Base-by-base conservation (phyloP, 2,329 filamentous ascomycete species). In the Penicillium brevicompactum region DNA sequence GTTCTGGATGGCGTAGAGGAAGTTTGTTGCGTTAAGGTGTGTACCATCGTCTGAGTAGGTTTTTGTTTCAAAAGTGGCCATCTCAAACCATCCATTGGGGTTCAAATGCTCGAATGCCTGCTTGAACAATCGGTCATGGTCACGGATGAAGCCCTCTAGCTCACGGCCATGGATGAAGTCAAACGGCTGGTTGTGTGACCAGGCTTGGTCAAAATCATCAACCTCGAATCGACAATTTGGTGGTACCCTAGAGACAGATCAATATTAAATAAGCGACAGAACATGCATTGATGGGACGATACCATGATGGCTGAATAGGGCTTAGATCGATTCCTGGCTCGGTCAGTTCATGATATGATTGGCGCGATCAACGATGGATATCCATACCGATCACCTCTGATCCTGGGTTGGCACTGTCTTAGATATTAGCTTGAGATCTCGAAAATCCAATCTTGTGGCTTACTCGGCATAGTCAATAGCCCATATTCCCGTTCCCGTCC, bases 51-150 rank as follows among this genome's bases (percentile, higher is more conserved):
- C 69, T 18, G 92, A 96, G 72, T 96, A 92, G 0, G 92, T 96
- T 72, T 96, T 96, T 70, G 96, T 88, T 73, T 97, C 92, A 52
- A 97, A 88, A 13, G 83, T 88, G 9, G 92, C 55, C 18, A 71
- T 65, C 47, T 71, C 69, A 22, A 70, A 59, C 57, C 62, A 71
- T 18, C 69, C 69, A 8, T 60, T 60, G 3, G 67, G 68, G 10
- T 61, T 65, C 6, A 71, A 56, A 27, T 65, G 64, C 10, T 63
- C 49, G n/a, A 56, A 58, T 3, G 62, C 66, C 40, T 67, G 67
- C 8, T 44, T 32, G 50, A 70, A 70, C n/a, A 71, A 55, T n/a
- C 44, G 31, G 27, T 66, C 57, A 49, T 68, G 60, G 53, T 71
- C 61, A 30, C 66, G 62, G 42, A 71, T 65, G 41, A 59, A 65